Evolutionary conservation across 345 rosid species (phyloP).

Genomic region (Sisymbrium irio): DNA sequence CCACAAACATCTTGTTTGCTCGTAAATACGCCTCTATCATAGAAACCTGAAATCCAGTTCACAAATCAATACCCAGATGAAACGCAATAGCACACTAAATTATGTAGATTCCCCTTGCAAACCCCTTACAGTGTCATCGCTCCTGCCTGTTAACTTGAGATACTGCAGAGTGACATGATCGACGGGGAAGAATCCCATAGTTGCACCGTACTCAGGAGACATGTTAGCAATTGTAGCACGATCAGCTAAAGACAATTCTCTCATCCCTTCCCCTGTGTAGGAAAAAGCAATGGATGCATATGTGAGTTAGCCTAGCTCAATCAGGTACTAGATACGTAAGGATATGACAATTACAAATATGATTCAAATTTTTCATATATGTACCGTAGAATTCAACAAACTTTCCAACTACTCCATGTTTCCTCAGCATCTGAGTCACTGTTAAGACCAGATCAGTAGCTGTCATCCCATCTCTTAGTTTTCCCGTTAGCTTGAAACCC

Average conservation of each 20-base stretch:
- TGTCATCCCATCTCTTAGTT: constrained; percentile 78
- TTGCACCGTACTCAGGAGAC: constrained; percentile 99
- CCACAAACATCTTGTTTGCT: constrained; percentile 96
- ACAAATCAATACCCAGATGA: constrained; percentile 3
- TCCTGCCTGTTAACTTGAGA: constrained; percentile 95
- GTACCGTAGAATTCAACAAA: constrained; percentile 62
- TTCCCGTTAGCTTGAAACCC: constrained; percentile 93
- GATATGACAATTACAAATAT: background rate
- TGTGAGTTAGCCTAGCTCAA: constrained; percentile 3
- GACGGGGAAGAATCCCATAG: constrained; percentile 99
- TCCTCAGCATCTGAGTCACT: constrained; percentile 96
- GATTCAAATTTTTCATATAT: background rate
- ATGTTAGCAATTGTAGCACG: constrained; percentile 99
- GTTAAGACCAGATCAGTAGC: constrained; percentile 99
- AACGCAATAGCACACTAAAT: background rate
- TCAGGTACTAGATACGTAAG: background rate
- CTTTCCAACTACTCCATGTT: constrained; percentile 99
- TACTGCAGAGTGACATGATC: constrained; percentile 94
- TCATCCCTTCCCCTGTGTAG: constrained; percentile 40
- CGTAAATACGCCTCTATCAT: constrained; percentile 95
- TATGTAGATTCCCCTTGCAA: background rate
- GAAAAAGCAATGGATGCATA: background rate
- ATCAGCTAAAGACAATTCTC: constrained; percentile 89
- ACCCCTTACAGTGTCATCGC: constrained; percentile 53
- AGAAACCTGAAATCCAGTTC: constrained; percentile 51